Percentiles rank a stretch among this genome's conserved stretches.
Conservation (phyloP, 2,329 filamentous ascomycete genomes). For the Cladosporium sp. region DNA sequence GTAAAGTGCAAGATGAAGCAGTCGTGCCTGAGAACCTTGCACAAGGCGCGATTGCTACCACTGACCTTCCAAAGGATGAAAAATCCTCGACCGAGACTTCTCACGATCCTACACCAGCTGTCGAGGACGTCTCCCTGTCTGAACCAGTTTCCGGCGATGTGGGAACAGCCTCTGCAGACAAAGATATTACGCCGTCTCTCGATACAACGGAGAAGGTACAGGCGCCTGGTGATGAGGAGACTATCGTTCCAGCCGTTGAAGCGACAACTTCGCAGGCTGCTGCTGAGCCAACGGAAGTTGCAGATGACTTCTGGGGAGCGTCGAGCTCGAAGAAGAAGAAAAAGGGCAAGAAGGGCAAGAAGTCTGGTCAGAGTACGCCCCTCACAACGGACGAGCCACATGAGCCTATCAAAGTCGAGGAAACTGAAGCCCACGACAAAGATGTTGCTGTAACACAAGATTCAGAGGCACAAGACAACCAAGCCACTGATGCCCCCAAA, state of each 20-base stretch:
- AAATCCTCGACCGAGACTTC: not conserved
- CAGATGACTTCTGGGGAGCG: slow-evolving; percentile 17
- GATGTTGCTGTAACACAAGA: slow-evolving; percentile 1
- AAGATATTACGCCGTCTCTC: not conserved
- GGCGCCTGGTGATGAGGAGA: not conserved
- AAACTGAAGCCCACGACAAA: not conserved
- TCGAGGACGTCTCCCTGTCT: not conserved
- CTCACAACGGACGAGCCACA: not conserved
- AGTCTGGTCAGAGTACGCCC: slow-evolving; percentile 2
- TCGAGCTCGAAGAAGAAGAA: slow-evolving; percentile 31
- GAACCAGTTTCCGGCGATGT: not conserved
- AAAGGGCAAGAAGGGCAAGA: slow-evolving; percentile 30
- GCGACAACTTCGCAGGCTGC: not conserved
- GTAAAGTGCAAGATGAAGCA: not conserved
- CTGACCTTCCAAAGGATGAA: not conserved
- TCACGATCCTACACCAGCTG: not conserved
- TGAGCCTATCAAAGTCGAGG: slow-evolving; percentile 27
- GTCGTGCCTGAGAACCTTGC: not conserved
- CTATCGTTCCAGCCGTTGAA: not conserved
- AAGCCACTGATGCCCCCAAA: not conserved
- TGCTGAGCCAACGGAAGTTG: slow-evolving; percentile 1
- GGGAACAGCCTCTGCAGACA: not conserved
- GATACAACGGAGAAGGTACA: not conserved
- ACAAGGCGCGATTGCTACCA: not conserved
- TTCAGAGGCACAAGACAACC: not conserved